Evolutionary conservation across 2,329 filamentous ascomycete species (phyloP), one percentile per base, ranked within the genome.

Genomic region (Aspergillus sp.): DNA sequence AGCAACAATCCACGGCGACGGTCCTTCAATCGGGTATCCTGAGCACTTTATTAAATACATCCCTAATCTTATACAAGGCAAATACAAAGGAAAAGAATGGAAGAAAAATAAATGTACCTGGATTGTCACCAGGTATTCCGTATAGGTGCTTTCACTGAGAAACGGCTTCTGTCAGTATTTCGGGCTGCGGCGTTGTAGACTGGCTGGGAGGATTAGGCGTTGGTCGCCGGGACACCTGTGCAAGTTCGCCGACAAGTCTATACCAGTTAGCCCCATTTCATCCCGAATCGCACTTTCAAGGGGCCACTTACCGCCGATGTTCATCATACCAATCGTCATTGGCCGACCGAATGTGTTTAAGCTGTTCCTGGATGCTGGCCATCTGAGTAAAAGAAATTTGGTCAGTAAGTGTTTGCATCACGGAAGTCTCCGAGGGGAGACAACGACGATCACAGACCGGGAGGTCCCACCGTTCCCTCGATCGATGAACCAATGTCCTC

Each of bases 401-500:
- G 52, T 64, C 42, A 64, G 62, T 56, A 53, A 59, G 3, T 12
- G 24, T 44, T 42, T 58, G 56, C 47, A 50, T 36, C 41, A 42
- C 47, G 5, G 34, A 34, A 26, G 26, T 13, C 36, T 41, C 34
- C 36, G 34, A 39, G 41, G 41, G 20, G 41, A 53, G 65, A 69
- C 59, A 63, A 67, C 58, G 61, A 66, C 53, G 67, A 66, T 59
- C 66, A 66, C 60, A 73, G 71, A 74, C 69, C 72, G 72, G 75
- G 74, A 68, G 68, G 61, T 71, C 75, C 75, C 75, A 78, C 75
- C 75, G 74, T 78, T 76, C 76, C 75, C 72, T 76, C 71, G 68
- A 78, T 77, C 66, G 74, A 76, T 74, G 74, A 73, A 68, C 75
- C 75, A 69, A 76, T 74, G 69, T 75, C 74, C 76, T 78, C 76